phyloP scores from a whole-genome alignment of 805 yeast genomes.

The Suhomyces canberraensis region DNA sequence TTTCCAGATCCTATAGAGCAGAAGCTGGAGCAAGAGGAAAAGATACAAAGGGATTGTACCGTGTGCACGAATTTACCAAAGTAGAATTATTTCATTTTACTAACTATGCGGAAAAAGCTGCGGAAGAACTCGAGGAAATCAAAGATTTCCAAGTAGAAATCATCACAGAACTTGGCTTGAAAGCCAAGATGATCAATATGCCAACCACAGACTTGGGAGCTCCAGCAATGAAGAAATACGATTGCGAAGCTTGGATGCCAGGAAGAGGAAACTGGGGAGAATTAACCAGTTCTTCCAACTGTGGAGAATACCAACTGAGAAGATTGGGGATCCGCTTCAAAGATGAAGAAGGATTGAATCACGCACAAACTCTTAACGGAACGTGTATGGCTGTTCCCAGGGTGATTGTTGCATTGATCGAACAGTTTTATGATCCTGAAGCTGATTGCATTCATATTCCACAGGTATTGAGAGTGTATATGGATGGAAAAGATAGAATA shows the following conservation, averaged over 20 bases:
- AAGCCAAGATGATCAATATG: slow-evolving; percentile 81
- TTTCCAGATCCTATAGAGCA: slow-evolving; percentile 85
- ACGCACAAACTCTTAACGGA: slow-evolving; percentile 85
- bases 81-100: slow-evolving; percentile 87
- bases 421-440: slow-evolving; percentile 68
- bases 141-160: slow-evolving; percentile 63
- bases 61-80: slow-evolving; percentile 96
- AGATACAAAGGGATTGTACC: slow-evolving; percentile 85
- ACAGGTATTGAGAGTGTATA: slow-evolving; percentile 58
- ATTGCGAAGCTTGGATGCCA: slow-evolving; percentile 98
- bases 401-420: slow-evolving; percentile 83
- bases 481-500: slow-evolving; percentile 59
- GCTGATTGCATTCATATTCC: slow-evolving; percentile 62
- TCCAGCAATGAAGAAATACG: slow-evolving; percentile 88
- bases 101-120: slow-evolving; percentile 40
- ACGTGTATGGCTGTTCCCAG: slow-evolving; percentile 96
- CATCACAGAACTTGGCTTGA: slow-evolving; percentile 64
- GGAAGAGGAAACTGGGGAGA: slow-evolving; percentile 94
- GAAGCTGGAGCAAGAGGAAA: slow-evolving; percentile 97
- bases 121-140: slow-evolving; percentile 54
- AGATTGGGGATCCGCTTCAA: slow-evolving; percentile 68
- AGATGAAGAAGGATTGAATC: slow-evolving; percentile 36
- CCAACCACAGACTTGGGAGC: slow-evolving; percentile 90
- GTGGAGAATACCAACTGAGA: slow-evolving; percentile 87
- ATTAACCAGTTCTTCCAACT: slow-evolving; percentile 84